Evolutionary conservation across 306 rosid species (phyloP).

Genomic region (Styphnolobium japonicum): DNA sequence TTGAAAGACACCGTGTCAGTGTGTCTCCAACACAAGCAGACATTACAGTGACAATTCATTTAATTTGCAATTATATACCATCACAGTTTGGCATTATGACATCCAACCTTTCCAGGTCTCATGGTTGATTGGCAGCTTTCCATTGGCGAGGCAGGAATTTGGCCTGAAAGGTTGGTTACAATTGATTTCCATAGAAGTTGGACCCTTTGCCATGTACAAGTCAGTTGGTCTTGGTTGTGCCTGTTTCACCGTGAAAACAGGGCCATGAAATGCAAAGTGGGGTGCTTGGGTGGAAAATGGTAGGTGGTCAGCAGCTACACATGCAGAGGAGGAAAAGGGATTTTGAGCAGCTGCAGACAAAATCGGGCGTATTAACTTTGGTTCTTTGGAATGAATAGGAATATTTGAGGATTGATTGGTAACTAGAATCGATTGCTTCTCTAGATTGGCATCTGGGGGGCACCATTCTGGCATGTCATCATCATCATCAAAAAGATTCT

Average conservation of each 20-base stretch:
- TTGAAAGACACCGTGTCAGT: background rate
- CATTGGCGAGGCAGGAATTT: background rate
- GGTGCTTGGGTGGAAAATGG: background rate
- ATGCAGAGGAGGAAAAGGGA: background rate
- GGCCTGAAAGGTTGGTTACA: background rate
- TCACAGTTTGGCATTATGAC: background rate
- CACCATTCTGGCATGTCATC: conserved; percentile 30
- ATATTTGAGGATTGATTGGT: background rate
- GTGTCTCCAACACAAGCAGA: background rate
- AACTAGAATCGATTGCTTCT: background rate
- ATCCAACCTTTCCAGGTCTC: conserved; percentile 8
- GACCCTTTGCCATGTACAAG: background rate
- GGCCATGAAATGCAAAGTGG: background rate
- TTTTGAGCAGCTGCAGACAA: background rate
- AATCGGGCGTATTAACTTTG: background rate
- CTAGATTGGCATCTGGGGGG: background rate
- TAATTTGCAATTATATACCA: background rate
- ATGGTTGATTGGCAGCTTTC: background rate
- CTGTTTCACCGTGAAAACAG: background rate
- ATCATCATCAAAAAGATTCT: conserved; percentile 5
- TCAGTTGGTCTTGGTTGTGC: background rate
- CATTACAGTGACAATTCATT: background rate
- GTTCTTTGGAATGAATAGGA: background rate
- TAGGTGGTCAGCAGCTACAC: background rate
- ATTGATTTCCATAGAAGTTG: background rate